Conservation (phyloP, 805 yeast genomes). For the Lipomyces japonicus region DNA sequence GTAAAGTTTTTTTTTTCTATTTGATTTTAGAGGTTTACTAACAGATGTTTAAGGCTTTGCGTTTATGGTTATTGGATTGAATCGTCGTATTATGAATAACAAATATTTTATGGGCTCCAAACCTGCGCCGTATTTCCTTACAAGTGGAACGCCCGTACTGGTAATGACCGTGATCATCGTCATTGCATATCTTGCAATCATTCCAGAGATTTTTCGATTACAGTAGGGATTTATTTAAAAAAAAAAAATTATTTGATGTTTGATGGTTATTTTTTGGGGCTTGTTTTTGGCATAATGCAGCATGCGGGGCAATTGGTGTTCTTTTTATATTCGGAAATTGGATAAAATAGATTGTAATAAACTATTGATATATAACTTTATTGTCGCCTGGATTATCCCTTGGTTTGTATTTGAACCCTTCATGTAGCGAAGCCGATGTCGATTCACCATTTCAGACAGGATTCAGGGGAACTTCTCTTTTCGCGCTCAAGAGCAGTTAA, state of each 20-base stretch:
- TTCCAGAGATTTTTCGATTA: conserved; percentile 21
- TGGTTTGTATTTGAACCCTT: too few relatives aligned
- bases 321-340: background rate
- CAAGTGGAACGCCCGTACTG: conserved; percentile 19
- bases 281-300: background rate
- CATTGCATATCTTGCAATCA: conserved; percentile 16
- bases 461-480: too few relatives aligned
- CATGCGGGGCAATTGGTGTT: background rate
- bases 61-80: conserved; percentile 20
- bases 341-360: background rate
- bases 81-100: conserved; percentile 16
- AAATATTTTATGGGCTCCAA: conserved; percentile 5
- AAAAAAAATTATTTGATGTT: too few relatives aligned
- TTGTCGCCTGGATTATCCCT: background rate
- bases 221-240: conserved; percentile 7
- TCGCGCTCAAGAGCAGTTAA: too few relatives aligned
- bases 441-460: too few relatives aligned
- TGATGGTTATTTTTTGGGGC: background rate
- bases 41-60: conserved; percentile 8
- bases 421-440: too few relatives aligned
- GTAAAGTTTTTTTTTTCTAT: conserved; percentile 2
- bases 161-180: conserved; percentile 9
- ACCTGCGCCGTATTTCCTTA: conserved; percentile 21
- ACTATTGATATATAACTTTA: background rate
- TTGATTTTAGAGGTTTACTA: background rate